Evolutionary conservation across 1,139 yeast species (phyloP).

Genomic region (Candida tetrigidarum): DNA sequence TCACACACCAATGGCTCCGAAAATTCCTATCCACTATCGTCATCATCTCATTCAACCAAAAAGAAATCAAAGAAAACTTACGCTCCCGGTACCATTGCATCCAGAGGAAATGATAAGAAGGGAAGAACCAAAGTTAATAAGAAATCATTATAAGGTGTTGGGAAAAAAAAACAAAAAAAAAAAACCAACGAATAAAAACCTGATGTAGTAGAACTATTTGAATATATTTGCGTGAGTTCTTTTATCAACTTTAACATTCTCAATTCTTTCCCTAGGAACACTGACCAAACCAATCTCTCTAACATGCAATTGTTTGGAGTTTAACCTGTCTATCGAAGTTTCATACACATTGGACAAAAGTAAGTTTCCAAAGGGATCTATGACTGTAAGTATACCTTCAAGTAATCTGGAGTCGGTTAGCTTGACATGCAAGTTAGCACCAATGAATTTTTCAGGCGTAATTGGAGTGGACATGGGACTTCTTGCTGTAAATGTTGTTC

Average conservation of each 20-base stretch:
- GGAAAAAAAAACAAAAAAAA: too few species aligned
- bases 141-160: constrained; percentile 3
- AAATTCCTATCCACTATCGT: not conserved
- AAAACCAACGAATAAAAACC: not conserved
- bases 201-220: constrained; percentile 5
- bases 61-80: not conserved
- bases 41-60: not conserved
- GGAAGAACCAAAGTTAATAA: constrained; percentile 2
- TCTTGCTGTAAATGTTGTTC: not conserved
- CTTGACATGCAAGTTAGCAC: constrained; percentile 32
- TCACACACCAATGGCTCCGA: not conserved
- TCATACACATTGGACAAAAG: constrained; percentile 42
- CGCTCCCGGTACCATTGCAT: not conserved
- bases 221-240: constrained; percentile 22
- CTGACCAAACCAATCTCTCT: constrained; percentile 52
- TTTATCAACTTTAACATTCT: constrained; percentile 28
- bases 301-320: constrained; percentile 25
- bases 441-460: constrained; percentile 35
- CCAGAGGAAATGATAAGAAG: constrained; percentile 4
- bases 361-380: constrained; percentile 52
- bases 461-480: constrained; percentile 2
- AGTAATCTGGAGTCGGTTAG: constrained; percentile 37
- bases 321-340: constrained; percentile 32
- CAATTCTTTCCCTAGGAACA: constrained; percentile 40
- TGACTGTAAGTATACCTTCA: constrained; percentile 45